Conservation (phyloP, 148 eudicot species). For the Rhododendron mucronatum region DNA sequence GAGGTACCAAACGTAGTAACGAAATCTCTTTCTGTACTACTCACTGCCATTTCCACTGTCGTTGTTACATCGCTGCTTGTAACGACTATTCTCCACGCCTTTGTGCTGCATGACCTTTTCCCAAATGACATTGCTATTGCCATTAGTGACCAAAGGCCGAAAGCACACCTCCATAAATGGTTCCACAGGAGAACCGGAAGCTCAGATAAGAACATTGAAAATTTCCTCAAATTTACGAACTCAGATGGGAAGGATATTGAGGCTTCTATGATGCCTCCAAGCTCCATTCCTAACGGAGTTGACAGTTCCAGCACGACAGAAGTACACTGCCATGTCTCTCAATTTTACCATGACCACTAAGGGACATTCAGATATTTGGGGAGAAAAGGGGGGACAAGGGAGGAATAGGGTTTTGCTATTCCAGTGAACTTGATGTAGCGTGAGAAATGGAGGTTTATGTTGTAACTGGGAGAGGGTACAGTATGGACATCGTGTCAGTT, state of each 20-base stretch:
- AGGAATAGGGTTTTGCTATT: neutral
- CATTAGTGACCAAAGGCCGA: constrained; percentile 63
- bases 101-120: constrained; percentile 61
- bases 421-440: neutral
- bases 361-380: neutral
- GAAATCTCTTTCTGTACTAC: constrained; percentile 32
- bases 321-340: neutral
- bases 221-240: constrained; percentile 43
- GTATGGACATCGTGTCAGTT: neutral
- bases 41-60: constrained; percentile 45
- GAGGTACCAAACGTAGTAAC: constrained; percentile 53
- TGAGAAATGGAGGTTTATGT: neutral
- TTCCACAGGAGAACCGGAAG: constrained; percentile 40
- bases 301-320: neutral
- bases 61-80: constrained; percentile 48
- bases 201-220: constrained; percentile 44
- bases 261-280: constrained; percentile 18
- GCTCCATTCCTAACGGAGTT: neutral
- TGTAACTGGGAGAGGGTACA: neutral
- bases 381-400: neutral
- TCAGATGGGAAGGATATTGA: constrained; percentile 37
- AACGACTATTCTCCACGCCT: constrained; percentile 64
- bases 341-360: neutral
- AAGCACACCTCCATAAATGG: constrained; percentile 40
- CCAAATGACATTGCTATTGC: constrained; percentile 91